Evolutionary conservation across 208 protist species (phyloP), one percentile per base, ranked within the genome.

Genomic region (Lotmaria passim): DNA sequence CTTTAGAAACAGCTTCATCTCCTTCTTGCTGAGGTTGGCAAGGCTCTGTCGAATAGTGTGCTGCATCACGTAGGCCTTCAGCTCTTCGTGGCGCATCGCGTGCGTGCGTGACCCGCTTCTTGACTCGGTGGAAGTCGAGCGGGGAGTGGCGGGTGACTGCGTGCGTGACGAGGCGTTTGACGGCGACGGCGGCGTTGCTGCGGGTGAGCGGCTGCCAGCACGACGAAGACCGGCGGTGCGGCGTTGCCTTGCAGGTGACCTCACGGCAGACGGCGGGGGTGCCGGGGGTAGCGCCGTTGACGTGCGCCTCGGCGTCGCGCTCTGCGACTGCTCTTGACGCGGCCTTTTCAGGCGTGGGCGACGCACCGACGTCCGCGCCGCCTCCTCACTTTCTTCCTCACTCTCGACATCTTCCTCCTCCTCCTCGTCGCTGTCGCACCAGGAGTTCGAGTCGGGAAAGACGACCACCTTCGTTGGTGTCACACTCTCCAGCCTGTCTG

Each of bases 31-130:
- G 57, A 78, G 67, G 36, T 46, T 47, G n/a, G 55, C 46, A 8
- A 86, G 63, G 39, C 73, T 75, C 39, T 80, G 61, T 28, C 78
- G 75, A 24, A 91, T 69, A 8, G 82, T 75, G 71, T 93, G 77
- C 11, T 78, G 56, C 43, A 56, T 64, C 14, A 85, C 75, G 56
- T 85, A 93, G 34, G 30, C 72, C 46, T 84, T 38, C 56, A 93
- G 68, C 30, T 78, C 85, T 23, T 77, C 63, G 55, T 87, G 76
- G 8, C 69, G 57, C 60, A 74, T 55, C 50, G 53, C 24, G 44
- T 33, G 24, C 33, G 48, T 33, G 0, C 53, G 52, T 17, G 47
- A 48, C 36, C n/a, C 26, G n/a, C 7, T 23, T 23, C 23, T 0
- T 33, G 52, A 58, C 38, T 4, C 26, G 24, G 41, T n/a, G 8